phyloP scores from a whole-genome alignment of 768 basidiomycete genomes.

The Mycena chlorophos region DNA sequence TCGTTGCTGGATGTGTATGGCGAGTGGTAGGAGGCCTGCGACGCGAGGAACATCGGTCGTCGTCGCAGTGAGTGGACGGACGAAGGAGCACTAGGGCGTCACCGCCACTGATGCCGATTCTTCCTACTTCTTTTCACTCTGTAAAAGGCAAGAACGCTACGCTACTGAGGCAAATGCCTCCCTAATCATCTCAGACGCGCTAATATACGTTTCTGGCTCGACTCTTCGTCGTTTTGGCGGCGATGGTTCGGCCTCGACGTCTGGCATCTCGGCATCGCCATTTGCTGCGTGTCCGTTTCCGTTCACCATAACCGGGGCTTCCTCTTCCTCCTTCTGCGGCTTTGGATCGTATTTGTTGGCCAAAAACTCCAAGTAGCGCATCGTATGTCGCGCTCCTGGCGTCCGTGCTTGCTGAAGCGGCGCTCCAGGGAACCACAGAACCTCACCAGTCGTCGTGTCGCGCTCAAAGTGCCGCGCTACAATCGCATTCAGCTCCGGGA shows the following conservation, averaged over 20 bases:
- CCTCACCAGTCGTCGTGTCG: constrained; percentile 58
- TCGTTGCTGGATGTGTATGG: background rate
- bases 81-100: background rate
- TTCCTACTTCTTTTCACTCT: background rate
- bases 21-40: background rate
- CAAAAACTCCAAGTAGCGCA: constrained; percentile 51
- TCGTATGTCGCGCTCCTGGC: constrained; percentile 42
- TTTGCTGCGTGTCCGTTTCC: constrained; percentile 6
- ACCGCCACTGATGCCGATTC: background rate
- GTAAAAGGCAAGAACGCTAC: background rate
- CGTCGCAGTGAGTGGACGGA: background rate
- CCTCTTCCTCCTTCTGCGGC: background rate
- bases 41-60: background rate
- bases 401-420: constrained; percentile 50
- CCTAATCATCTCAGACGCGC: constrained; percentile 18
- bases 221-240: constrained; percentile 15
- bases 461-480: constrained; percentile 61
- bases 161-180: constrained; percentile 2
- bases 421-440: constrained; percentile 76
- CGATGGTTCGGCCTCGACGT: constrained; percentile 3
- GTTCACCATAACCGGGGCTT: background rate
- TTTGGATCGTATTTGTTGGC: constrained; percentile 35
- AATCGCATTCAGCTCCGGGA: background rate
- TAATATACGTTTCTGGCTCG: constrained; percentile 5
- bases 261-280: background rate